A percentile compares a stretch with the other conserved stretches of the same genome.
Conservation (phyloP, 345 rosid genomes). For the Brassica incana region DNA sequence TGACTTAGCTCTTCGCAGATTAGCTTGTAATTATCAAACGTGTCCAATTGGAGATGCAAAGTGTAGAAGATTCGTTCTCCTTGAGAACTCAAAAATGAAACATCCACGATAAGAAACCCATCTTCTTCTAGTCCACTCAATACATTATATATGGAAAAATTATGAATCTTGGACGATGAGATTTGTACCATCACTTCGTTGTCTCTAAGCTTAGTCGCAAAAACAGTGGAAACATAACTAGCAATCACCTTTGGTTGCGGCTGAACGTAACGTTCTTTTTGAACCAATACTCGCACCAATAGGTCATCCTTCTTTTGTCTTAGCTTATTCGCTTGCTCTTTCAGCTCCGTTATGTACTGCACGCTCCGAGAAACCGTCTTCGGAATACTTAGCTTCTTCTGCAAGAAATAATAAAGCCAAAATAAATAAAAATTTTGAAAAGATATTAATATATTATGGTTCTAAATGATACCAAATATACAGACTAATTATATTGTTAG, state of each 20-base stretch:
- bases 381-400: slow-evolving; percentile 61
- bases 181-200: slow-evolving; percentile 55
- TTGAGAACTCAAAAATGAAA: slow-evolving; percentile 58
- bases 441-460: no score
- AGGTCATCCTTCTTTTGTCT: slow-evolving; percentile 48
- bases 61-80: slow-evolving; percentile 53
- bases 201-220: slow-evolving; percentile 45
- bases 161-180: slow-evolving; percentile 35
- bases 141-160: slow-evolving; percentile 43
- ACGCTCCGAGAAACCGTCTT: slow-evolving; percentile 47
- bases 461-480: no score
- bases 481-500: no score
- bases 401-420: neutral
- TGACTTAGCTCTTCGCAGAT: slow-evolving; percentile 42
- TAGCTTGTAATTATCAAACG: slow-evolving; percentile 24
- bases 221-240: slow-evolving; percentile 34
- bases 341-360: slow-evolving; percentile 56
- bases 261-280: slow-evolving; percentile 17
- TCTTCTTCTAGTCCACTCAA: slow-evolving; percentile 48
- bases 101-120: slow-evolving; percentile 47
- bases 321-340: slow-evolving; percentile 45
- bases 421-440: no score
- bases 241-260: slow-evolving; percentile 28
- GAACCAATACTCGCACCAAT: slow-evolving; percentile 38
- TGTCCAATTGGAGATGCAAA: slow-evolving; percentile 52